Conservation (phyloP, 352 stramenopile species). For the Discostella stelligera region DNA sequence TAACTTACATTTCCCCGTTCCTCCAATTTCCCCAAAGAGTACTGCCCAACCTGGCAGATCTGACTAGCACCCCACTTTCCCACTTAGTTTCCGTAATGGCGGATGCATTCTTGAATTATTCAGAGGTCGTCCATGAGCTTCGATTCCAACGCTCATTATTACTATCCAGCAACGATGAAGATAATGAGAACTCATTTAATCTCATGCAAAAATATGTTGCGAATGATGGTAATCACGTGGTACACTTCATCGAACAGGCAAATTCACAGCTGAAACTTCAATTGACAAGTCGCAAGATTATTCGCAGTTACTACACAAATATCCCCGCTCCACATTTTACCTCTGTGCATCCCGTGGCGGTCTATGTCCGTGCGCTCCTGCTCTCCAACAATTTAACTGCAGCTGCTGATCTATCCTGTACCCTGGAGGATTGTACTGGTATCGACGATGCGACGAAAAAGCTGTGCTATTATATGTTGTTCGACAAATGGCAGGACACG, state of each 20-base stretch:
- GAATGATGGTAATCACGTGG: constrained; percentile 30
- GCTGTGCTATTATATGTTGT: constrained; percentile 39
- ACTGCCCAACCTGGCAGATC: constrained; percentile 27
- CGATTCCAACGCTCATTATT: constrained; percentile 6
- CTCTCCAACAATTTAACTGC: constrained; percentile 6
- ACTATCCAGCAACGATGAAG: neutral
- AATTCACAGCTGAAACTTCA: constrained; percentile 30
- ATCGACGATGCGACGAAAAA: constrained; percentile 11
- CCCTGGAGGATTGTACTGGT: constrained; percentile 33
- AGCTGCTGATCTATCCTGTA: constrained; percentile 20
- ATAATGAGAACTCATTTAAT: constrained; percentile 6
- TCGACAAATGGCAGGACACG: constrained; percentile 39
- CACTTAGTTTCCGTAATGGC: constrained; percentile 33
- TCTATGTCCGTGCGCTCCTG: constrained; percentile 25
- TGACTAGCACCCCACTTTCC: constrained; percentile 19
- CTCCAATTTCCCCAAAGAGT: constrained; percentile 16
- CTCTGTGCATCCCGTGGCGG: constrained; percentile 26
- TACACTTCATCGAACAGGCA: constrained; percentile 30
- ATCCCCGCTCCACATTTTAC: neutral
- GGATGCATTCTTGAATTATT: constrained; percentile 41
- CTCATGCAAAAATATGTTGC: constrained; percentile 1
- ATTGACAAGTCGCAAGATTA: constrained; percentile 25
- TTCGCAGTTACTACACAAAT: constrained; percentile 15
- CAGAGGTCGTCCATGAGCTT: constrained; percentile 35
- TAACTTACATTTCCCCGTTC: neutral